Conservation (phyloP, 495 filamentous ascomycete genomes). For the Polyplosphaeria fusca region DNA sequence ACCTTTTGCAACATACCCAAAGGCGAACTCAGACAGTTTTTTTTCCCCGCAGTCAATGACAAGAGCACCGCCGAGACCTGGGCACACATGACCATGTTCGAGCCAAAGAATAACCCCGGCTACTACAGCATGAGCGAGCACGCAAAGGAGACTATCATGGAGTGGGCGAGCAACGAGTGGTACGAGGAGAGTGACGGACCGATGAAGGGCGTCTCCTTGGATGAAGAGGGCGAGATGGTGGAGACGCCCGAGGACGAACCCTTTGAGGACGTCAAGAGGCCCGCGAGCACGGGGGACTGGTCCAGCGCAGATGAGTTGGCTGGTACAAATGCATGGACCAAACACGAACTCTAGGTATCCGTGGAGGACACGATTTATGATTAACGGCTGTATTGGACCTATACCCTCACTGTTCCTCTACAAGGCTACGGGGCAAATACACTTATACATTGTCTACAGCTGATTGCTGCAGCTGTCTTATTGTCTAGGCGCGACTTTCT, state of each 20-base stretch:
- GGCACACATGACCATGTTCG: slow-evolving; percentile 90
- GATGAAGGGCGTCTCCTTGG: slow-evolving; percentile 7
- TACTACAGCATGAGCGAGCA: slow-evolving; percentile 65
- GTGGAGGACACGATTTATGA: too few relatives aligned
- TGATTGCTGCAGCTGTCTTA: too few relatives aligned
- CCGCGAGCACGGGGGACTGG: not conserved
- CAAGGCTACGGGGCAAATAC: too few relatives aligned
- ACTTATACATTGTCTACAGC: too few relatives aligned
- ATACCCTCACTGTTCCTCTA: too few relatives aligned
- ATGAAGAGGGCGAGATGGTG: slow-evolving; percentile 26
- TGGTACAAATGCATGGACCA: too few relatives aligned
- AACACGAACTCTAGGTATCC: too few relatives aligned
- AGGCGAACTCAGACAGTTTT: slow-evolving; percentile 47
- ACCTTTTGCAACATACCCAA: slow-evolving; percentile 84
- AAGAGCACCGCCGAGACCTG: slow-evolving; percentile 70
- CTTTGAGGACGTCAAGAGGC: slow-evolving; percentile 20
- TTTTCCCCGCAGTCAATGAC: slow-evolving; percentile 71
- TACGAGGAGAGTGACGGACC: slow-evolving; percentile 32
- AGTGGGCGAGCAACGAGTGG: slow-evolving; percentile 49
- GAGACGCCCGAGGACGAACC: slow-evolving; percentile 13
- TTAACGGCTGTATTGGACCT: too few relatives aligned
- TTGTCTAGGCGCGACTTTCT: too few relatives aligned
- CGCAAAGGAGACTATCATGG: slow-evolving; percentile 60
- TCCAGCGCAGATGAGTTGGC: too few relatives aligned
- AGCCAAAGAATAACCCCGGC: slow-evolving; percentile 72